A percentile compares a stretch with the other conserved stretches of the same genome.
These are phyloP conservation scores for Fusarium tjaetaba DNA, from an alignment of 2,329 filamentous ascomycete species.

Conservation along the genomic window DNA sequence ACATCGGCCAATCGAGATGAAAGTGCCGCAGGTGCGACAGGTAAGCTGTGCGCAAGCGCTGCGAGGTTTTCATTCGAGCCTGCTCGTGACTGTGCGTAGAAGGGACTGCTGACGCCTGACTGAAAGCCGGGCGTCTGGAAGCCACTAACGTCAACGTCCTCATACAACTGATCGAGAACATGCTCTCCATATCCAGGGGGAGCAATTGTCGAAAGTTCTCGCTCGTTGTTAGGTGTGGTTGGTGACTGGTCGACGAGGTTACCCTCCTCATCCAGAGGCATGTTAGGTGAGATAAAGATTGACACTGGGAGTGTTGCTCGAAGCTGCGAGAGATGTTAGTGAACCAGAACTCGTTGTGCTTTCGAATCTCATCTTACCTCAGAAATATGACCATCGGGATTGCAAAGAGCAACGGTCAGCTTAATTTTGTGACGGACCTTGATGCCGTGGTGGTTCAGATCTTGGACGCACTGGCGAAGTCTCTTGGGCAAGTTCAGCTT, in stretches of 20 bases:
- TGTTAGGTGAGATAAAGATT: slow-evolving; percentile 94
- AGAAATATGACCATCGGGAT: slow-evolving; percentile 93
- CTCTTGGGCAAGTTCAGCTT: slow-evolving; percentile 79
- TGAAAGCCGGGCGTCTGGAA: slow-evolving; percentile 78
- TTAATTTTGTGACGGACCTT: slow-evolving; percentile 94
- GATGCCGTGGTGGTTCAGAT: slow-evolving; percentile 87
- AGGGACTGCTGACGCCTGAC: slow-evolving; percentile 84
- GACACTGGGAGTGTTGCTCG: slow-evolving; percentile 90
- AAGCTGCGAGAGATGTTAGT: slow-evolving; percentile 60
- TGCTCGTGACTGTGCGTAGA: slow-evolving; percentile 75
- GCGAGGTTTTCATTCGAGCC: slow-evolving; percentile 84
- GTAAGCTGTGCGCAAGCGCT: slow-evolving; percentile 50
- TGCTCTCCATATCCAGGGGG: slow-evolving; percentile 95
- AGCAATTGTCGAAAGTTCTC: slow-evolving; percentile 72
- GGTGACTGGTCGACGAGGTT: slow-evolving; percentile 74
- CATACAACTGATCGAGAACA: slow-evolving; percentile 88
- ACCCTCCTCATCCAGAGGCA: slow-evolving; percentile 88
- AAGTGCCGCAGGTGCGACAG: slow-evolving; percentile 61
- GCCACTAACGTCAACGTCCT: slow-evolving; percentile 83
- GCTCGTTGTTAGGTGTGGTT: slow-evolving; percentile 53
- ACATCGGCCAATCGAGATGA: slow-evolving; percentile 78
- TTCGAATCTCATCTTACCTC: slow-evolving; percentile 66
- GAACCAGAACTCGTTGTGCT: background rate
- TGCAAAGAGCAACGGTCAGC: slow-evolving; percentile 88
- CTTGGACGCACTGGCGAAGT: slow-evolving; percentile 85